Conservation (phyloP, 2,329 filamentous ascomycete genomes). For the Stagonosporopsis tanaceti region DNA sequence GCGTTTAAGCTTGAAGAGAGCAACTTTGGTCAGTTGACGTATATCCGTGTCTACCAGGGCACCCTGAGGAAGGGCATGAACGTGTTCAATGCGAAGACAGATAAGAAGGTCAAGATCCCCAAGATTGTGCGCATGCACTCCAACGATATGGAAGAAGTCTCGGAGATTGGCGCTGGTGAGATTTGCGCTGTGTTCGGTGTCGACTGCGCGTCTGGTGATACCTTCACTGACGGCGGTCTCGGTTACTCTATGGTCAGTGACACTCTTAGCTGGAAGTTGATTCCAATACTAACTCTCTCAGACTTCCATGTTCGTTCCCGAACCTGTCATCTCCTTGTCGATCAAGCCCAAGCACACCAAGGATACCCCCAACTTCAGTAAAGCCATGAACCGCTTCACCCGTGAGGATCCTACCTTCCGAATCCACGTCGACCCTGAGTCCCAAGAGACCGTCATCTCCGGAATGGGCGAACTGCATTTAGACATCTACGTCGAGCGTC, state of each 20-base stretch:
- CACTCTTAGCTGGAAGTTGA: constrained; percentile 3
- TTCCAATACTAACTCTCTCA: constrained; percentile 26
- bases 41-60: constrained; percentile 98
- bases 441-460: constrained; percentile 95
- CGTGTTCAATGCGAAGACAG: constrained; percentile 90
- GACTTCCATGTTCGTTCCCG: constrained; percentile 95
- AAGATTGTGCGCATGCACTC: constrained; percentile 99
- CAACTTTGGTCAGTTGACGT: constrained; percentile 97
- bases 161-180: constrained; percentile 91
- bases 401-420: constrained; percentile 98
- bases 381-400: constrained; percentile 98
- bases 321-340: constrained; percentile 96
- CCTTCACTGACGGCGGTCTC: constrained; percentile 91
- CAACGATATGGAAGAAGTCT: constrained; percentile 98
- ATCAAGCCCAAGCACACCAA: constrained; percentile 95
- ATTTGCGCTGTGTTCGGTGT: constrained; percentile 99
- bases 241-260: constrained; percentile 80
- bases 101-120: constrained; percentile 96
- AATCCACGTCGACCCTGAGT: constrained; percentile 89
- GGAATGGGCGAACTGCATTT: constrained; percentile 98
- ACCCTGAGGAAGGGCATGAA: constrained; percentile 86
- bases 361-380: constrained; percentile 93
- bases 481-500: constrained; percentile 96
- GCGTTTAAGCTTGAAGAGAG: constrained; percentile 99
- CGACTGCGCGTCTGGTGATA: constrained; percentile 96